Evolutionary conservation across 1,284 basidiomycete species (phyloP).

Genomic region (Leccinum insigne): DNA sequence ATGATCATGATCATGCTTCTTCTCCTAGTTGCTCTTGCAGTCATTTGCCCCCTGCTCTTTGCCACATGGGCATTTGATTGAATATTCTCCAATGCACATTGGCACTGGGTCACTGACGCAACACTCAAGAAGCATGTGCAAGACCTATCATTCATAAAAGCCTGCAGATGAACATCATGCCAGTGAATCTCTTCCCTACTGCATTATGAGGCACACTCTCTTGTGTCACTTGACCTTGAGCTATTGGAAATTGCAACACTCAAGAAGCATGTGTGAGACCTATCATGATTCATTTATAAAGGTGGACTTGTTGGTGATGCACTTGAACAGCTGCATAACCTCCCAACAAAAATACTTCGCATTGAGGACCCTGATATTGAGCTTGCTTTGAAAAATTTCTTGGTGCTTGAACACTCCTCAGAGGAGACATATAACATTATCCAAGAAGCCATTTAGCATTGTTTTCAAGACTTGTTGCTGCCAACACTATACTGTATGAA

Average conservation of each 20-base stretch:
- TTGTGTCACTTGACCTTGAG: not conserved
- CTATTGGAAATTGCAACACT: not conserved
- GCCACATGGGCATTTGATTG: not conserved
- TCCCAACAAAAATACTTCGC: not conserved
- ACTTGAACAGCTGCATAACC: not conserved
- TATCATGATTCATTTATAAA: not conserved
- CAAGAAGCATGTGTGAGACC: not conserved
- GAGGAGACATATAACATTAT: conserved; percentile 1
- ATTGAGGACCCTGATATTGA: not conserved
- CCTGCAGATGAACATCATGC: not conserved
- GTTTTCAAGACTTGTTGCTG: not conserved
- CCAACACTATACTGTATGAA: conserved; percentile 2
- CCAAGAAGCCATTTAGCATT: not conserved
- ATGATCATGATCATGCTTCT: not conserved
- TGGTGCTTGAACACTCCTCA: conserved; percentile 1
- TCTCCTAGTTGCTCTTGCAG: not conserved
- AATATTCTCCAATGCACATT: not conserved
- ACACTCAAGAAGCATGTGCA: not conserved
- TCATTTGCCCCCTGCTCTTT: not conserved
- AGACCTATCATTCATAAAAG: not conserved
- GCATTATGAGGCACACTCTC: not conserved
- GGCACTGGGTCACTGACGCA: not conserved
- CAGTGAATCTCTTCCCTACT: not conserved
- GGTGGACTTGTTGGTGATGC: not conserved
- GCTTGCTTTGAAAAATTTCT: not conserved